These are phyloP conservation scores for Tylopilus cervinicoccineus DNA, from an alignment of 768 basidiomycete species.

Conservation along the genomic window DNA sequence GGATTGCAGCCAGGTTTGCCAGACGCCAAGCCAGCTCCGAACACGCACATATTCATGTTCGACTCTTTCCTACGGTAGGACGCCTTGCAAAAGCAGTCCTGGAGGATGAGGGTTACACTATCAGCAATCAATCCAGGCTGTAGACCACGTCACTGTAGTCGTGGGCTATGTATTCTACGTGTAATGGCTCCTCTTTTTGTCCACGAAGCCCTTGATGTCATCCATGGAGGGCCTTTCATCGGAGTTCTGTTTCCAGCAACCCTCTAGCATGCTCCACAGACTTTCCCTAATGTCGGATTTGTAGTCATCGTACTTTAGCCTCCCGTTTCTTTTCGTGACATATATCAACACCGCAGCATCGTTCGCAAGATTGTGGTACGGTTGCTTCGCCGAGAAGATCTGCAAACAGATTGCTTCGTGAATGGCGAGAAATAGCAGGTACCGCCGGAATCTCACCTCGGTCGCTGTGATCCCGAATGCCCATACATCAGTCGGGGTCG, in stretches of 20 bases:
- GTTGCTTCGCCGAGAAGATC: slow-evolving; percentile 24
- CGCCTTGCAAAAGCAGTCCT: slow-evolving; percentile 55
- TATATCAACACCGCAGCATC: slow-evolving; percentile 19
- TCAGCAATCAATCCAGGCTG: slow-evolving; percentile 25
- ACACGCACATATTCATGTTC: slow-evolving; percentile 46
- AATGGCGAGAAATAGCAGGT: background rate
- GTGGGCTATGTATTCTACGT: background rate
- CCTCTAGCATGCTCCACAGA: slow-evolving; percentile 17
- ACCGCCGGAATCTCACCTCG: slow-evolving; percentile 22
- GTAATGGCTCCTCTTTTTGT: slow-evolving; percentile 18
- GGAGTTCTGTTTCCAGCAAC: slow-evolving; percentile 17
- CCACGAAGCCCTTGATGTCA: slow-evolving; percentile 13
- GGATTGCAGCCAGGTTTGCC: slow-evolving; percentile 84
- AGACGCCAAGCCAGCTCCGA: slow-evolving; percentile 89
- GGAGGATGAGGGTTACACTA: slow-evolving; percentile 46
- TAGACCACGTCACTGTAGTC: slow-evolving; percentile 8
- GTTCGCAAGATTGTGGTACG: slow-evolving; percentile 13
- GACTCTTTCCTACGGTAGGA: slow-evolving; percentile 59
- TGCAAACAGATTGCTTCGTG: background rate
- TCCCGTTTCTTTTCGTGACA: slow-evolving; percentile 9
- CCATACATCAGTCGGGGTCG: slow-evolving; percentile 33
- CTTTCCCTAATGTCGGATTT: slow-evolving; percentile 14
- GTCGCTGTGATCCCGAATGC: slow-evolving; percentile 35
- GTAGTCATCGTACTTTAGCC: slow-evolving; percentile 18
- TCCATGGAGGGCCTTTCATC: slow-evolving; percentile 13